Percentiles rank a stretch among this genome's conserved stretches.
Evolutionary conservation across 148 eudicot genomes (phyloP).

Genomic region (Dianthus caryophyllus): DNA sequence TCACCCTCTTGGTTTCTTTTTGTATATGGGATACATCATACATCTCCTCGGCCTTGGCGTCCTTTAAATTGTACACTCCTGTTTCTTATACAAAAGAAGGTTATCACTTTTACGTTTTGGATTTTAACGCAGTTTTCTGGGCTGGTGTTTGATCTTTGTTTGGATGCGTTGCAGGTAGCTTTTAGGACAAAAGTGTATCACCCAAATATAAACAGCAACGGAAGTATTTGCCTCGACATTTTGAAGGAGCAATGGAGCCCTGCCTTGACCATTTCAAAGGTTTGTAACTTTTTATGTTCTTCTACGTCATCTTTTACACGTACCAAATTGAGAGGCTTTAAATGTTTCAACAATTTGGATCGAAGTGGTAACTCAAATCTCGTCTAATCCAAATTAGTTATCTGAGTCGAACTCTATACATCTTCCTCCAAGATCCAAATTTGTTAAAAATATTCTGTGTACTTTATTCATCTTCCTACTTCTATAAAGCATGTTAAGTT

Average conservation of each 20-base stretch:
- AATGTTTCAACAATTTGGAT: not conserved
- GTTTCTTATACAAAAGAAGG: not conserved
- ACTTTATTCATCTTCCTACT: too few species aligned
- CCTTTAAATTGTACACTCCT: not conserved
- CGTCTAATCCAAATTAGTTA: too few species aligned
- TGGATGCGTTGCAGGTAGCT: conserved; percentile 42
- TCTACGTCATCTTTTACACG: not conserved
- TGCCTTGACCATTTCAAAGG: conserved; percentile 42
- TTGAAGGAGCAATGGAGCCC: conserved; percentile 50
- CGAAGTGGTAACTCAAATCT: too few species aligned
- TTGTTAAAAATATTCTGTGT: too few species aligned
- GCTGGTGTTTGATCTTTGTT: not conserved
- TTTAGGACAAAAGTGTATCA: conserved; percentile 44
- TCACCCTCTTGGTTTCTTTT: too few species aligned
- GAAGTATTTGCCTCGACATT: conserved; percentile 42
- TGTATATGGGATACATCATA: too few species aligned
- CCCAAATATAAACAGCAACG: conserved; percentile 45
- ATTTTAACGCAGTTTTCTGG: not conserved
- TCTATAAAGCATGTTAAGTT: too few species aligned
- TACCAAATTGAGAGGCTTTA: not conserved
- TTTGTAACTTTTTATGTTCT: conserved; percentile 9
- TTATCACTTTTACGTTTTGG: not conserved
- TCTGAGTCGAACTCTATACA: too few species aligned
- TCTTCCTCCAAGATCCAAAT: too few species aligned
- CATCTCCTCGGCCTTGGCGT: too few species aligned